Evolutionary conservation across 2,329 filamentous ascomycete genomes (phyloP).

Genomic region (Hypoxylon rubiginosum): DNA sequence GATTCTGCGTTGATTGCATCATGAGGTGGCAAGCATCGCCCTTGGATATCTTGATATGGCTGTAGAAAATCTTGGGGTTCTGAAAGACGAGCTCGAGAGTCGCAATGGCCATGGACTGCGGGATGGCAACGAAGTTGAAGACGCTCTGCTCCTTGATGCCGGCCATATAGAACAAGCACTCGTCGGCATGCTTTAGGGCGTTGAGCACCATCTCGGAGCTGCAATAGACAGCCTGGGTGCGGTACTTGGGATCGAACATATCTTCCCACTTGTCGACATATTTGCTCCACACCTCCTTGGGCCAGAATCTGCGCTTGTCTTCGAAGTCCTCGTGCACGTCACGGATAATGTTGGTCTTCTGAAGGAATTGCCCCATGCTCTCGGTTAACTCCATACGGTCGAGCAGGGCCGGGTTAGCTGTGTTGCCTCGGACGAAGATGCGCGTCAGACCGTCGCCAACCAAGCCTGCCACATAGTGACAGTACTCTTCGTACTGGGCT

Average conservation of each 20-base stretch:
- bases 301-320: slow-evolving; percentile 93
- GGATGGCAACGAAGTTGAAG: slow-evolving; percentile 99
- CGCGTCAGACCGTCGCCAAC: slow-evolving; percentile 94
- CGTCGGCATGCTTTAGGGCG: slow-evolving; percentile 86
- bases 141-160: slow-evolving; percentile 95
- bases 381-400: slow-evolving; percentile 86
- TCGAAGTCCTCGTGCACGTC: slow-evolving; percentile 91
- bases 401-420: slow-evolving; percentile 87
- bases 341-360: slow-evolving; percentile 99
- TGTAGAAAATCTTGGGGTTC: slow-evolving; percentile 87
- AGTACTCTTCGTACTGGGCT: slow-evolving; percentile 95
- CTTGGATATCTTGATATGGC: slow-evolving; percentile 96
- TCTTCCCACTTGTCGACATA: slow-evolving; percentile 92
- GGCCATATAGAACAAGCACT: slow-evolving; percentile 98
- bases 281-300: slow-evolving; percentile 96
- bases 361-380: slow-evolving; percentile 96
- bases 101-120: slow-evolving; percentile 96
- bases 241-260: slow-evolving; percentile 85
- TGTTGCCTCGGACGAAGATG: slow-evolving; percentile 87
- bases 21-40: slow-evolving; percentile 93
- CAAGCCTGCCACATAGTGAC: slow-evolving; percentile 98
- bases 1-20: slow-evolving; percentile 92
- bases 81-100: slow-evolving; percentile 93
- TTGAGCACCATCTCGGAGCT: slow-evolving; percentile 95
- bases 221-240: slow-evolving; percentile 83